Evolutionary conservation across 2,329 filamentous ascomycete genomes (phyloP).

Genomic region (Penicillium sp.): DNA sequence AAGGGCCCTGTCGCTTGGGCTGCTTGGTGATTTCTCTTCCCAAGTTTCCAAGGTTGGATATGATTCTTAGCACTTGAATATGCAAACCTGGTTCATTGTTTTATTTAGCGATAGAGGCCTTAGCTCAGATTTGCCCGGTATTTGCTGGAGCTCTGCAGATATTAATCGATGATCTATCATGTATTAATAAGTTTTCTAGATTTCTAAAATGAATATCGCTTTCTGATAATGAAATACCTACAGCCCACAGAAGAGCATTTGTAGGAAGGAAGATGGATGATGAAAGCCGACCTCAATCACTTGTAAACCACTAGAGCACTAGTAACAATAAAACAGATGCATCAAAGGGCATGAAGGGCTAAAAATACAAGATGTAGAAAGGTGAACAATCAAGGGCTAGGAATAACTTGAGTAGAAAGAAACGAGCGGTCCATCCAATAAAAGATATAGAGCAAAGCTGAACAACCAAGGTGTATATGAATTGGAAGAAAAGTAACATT

Average conservation of each 20-base stretch:
- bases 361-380: constrained; percentile 10
- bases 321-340: constrained; percentile 2
- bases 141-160: background rate
- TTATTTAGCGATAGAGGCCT: too few relatives aligned
- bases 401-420: constrained; percentile 3
- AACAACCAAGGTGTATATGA: constrained; percentile 10
- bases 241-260: too few relatives aligned
- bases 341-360: constrained; percentile 7
- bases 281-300: background rate
- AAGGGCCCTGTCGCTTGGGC: constrained; percentile 49
- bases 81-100: background rate
- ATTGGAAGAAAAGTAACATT: background rate
- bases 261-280: background rate
- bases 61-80: background rate
- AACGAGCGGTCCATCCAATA: background rate
- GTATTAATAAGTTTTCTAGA: background rate
- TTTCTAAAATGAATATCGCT: too few relatives aligned
- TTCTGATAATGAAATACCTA: too few relatives aligned
- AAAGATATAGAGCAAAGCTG: background rate
- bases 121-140: background rate
- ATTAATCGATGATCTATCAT: background rate
- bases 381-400: constrained; percentile 1
- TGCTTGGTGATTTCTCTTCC: constrained; percentile 46
- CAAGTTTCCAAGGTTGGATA: background rate
- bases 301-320: constrained; percentile 2